Conservation (phyloP, 176 grass and related monocot species). For the Musa beccarii region DNA sequence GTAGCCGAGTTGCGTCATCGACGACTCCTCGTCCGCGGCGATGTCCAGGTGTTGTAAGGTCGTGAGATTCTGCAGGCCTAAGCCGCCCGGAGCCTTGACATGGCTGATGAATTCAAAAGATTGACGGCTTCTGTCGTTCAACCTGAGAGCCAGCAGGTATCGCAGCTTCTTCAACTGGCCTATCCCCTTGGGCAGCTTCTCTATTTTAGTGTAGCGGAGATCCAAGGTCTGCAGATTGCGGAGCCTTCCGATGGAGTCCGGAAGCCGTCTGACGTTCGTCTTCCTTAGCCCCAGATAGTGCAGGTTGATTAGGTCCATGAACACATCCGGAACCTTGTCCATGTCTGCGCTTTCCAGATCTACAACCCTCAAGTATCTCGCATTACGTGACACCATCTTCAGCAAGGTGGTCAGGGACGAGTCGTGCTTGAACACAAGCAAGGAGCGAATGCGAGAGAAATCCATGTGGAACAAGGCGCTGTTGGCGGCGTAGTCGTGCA, state of each 20-base stretch:
- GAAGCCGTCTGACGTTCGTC: slow-evolving; percentile 26
- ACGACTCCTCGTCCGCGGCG: not conserved
- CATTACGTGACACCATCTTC: too few species aligned
- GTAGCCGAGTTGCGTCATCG: not conserved
- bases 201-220: slow-evolving; percentile 15
- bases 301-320: slow-evolving; percentile 36
- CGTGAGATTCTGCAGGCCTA: too few species aligned
- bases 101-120: too few species aligned
- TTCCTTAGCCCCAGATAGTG: slow-evolving; percentile 27
- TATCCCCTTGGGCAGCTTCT: slow-evolving; percentile 19
- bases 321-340: too few species aligned
- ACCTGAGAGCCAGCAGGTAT: slow-evolving; percentile 21
- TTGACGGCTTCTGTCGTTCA: too few species aligned
- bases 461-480: not conserved
- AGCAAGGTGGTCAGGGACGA: too few species aligned
- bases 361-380: too few species aligned
- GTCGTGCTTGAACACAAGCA: too few species aligned
- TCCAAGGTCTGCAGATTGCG: slow-evolving; percentile 33
- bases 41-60: not conserved
- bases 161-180: slow-evolving; percentile 30
- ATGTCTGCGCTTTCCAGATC: too few species aligned
- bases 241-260: slow-evolving; percentile 30
- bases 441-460: too few species aligned
- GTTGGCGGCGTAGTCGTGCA: not conserved
- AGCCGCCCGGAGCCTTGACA: too few species aligned